Conservation (phyloP, 148 eudicot species). For the Vaccinium myrtillus region DNA sequence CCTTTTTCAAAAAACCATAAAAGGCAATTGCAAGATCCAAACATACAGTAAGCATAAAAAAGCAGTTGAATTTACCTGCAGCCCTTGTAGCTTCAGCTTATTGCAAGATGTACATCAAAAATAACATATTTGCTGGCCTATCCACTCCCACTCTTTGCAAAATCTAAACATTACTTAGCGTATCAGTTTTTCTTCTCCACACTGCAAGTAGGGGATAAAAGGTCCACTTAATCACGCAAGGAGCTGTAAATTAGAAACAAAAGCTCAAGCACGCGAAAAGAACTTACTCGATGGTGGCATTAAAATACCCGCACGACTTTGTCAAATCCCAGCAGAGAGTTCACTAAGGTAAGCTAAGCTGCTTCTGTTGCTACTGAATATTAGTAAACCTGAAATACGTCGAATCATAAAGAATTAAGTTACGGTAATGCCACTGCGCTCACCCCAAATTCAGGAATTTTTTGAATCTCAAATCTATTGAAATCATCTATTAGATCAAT, state of each 20-base stretch:
- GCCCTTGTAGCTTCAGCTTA: slow-evolving; percentile 18
- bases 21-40: no score
- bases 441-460: not conserved
- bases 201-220: not conserved
- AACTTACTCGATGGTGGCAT: slow-evolving; percentile 19
- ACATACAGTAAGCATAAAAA: not conserved
- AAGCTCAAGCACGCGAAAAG: not conserved
- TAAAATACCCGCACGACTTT: slow-evolving; percentile 22
- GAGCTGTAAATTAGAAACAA: not conserved
- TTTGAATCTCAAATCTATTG: not conserved
- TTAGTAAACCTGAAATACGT: slow-evolving; percentile 16
- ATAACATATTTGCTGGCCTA: slow-evolving; percentile 17
- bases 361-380: slow-evolving; percentile 15
- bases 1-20: no score
- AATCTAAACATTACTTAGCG: slow-evolving; percentile 14
- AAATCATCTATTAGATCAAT: not conserved
- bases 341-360: slow-evolving; percentile 5
- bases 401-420: not conserved
- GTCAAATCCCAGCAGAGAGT: slow-evolving; percentile 17
- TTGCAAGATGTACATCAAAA: not conserved
- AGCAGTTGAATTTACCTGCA: not conserved
- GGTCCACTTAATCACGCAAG: not conserved
- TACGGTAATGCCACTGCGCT: no score
- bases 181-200: slow-evolving; percentile 11
- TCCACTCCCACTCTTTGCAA: slow-evolving; percentile 16